Conservation (phyloP, 257 asterid species). For the Lithospermum erythrorhizon region DNA sequence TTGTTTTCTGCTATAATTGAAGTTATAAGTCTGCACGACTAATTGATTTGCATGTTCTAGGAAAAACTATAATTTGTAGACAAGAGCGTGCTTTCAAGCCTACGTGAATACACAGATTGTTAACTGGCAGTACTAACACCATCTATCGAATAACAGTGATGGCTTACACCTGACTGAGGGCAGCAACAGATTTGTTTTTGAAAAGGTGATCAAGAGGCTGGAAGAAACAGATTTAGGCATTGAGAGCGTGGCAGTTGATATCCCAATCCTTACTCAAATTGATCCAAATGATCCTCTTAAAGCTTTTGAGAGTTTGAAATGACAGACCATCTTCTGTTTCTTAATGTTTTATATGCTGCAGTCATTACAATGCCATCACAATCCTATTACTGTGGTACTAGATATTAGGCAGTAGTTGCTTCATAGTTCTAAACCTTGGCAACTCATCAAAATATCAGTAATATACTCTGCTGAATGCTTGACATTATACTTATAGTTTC, state of each 20-base stretch:
- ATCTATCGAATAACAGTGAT: constrained; percentile 36
- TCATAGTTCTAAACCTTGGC: background rate
- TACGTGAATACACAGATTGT: background rate
- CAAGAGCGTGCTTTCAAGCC: too few species aligned
- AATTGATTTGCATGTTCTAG: too few species aligned
- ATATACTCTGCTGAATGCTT: background rate
- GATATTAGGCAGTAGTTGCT: background rate
- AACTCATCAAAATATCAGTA: too few species aligned
- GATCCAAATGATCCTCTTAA: constrained; percentile 55
- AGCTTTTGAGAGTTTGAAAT: constrained; percentile 22
- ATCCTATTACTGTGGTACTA: background rate
- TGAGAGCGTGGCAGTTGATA: constrained; percentile 41
- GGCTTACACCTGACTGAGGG: constrained; percentile 55
- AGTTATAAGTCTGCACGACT: too few species aligned
- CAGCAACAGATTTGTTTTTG: constrained; percentile 54
- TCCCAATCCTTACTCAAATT: constrained; percentile 33
- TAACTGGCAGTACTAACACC: background rate
- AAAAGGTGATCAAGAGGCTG: constrained; percentile 36
- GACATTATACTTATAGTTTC: too few species aligned
- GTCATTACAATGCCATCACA: background rate
- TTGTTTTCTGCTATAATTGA: too few species aligned
- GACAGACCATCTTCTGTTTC: background rate
- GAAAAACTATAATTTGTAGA: too few species aligned
- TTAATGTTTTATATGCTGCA: background rate
- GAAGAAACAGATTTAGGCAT: constrained; percentile 27